Conservation (phyloP, 2,329 filamentous ascomycete species). For the Catunica adiposa region DNA sequence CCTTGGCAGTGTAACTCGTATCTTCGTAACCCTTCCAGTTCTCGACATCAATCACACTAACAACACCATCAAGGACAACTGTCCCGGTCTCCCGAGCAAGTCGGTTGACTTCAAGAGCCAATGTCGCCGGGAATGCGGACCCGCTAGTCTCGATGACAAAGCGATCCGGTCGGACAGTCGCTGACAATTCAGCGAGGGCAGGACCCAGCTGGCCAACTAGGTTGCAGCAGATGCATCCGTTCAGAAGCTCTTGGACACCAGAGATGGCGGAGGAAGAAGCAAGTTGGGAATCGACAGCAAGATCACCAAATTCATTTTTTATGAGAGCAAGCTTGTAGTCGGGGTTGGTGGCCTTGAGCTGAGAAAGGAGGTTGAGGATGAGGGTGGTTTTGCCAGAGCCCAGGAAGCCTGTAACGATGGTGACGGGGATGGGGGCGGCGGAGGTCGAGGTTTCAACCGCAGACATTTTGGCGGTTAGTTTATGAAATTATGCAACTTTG, state of each 20-base stretch:
- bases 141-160: slow-evolving; percentile 92
- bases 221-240: slow-evolving; percentile 98
- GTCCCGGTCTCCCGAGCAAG: slow-evolving; percentile 49
- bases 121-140: slow-evolving; percentile 70
- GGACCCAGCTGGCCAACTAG: slow-evolving; percentile 79
- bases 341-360: slow-evolving; percentile 57
- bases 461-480: neutral
- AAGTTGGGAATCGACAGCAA: slow-evolving; percentile 85
- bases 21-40: slow-evolving; percentile 91
- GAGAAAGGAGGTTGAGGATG: slow-evolving; percentile 82
- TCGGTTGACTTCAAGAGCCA: slow-evolving; percentile 80
- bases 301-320: slow-evolving; percentile 95
- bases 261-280: slow-evolving; percentile 68
- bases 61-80: slow-evolving; percentile 71
- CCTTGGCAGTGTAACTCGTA: slow-evolving; percentile 70
- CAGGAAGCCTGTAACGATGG: slow-evolving; percentile 89
- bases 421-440: slow-evolving; percentile 56
- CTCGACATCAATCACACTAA: slow-evolving; percentile 83
- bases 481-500: too few relatives aligned
- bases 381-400: slow-evolving; percentile 94
- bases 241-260: slow-evolving; percentile 81
- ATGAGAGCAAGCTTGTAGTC: slow-evolving; percentile 78
- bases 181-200: slow-evolving; percentile 59
- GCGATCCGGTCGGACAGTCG: slow-evolving; percentile 46
- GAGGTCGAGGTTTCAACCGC: neutral